Evolutionary conservation across 208 protist species (phyloP), one percentile per base, ranked within the genome.

Genomic region (Leishmania tropica): DNA sequence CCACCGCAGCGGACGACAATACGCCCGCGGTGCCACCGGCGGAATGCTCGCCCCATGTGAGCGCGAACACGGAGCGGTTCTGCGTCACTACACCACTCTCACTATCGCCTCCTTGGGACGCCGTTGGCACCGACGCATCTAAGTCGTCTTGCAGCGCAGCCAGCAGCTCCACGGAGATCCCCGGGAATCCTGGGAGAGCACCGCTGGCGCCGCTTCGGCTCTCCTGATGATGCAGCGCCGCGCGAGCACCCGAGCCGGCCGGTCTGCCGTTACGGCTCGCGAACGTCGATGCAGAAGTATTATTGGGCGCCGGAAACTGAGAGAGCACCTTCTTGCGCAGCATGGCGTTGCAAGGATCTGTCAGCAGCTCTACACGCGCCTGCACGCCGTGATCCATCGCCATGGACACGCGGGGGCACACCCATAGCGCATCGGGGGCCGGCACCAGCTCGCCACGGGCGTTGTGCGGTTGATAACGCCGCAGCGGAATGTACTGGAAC

Each of bases 401-500:
- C 42, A 87, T 24, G 53, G 80, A 83, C 17, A 83, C 81, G 85
- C 91, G 85, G 56, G 89, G 95, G 79, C 87, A 90, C 28, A 97
- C 86, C 95, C 95, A 98, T 35, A 97, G 77, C 19, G 94, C 95
- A 8, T 91, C 79, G 35, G 95, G 95, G 31, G 94, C 80, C 1
- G 88, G 79, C 21, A 93, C 67, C 47, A 79, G 48, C 79, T 97
- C 92, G 31, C 92, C 94, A 40, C 89, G 76, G 0, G 85, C 78
- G 83, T 94, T 94, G 79, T 92, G 87, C 40, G 93, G 94, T 74
- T 96, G 88, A 75, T 96, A 97, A 76, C 93, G 88, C 31, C 93
- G 92, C 42, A 98, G 85, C 24, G 94, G 94, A 51, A 96, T 72
- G 87, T 95, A 93, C 54, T 89, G 81, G 84, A 98, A 98, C 56